Conservation (phyloP, 116 monocot species). For the Zostera marina region DNA sequence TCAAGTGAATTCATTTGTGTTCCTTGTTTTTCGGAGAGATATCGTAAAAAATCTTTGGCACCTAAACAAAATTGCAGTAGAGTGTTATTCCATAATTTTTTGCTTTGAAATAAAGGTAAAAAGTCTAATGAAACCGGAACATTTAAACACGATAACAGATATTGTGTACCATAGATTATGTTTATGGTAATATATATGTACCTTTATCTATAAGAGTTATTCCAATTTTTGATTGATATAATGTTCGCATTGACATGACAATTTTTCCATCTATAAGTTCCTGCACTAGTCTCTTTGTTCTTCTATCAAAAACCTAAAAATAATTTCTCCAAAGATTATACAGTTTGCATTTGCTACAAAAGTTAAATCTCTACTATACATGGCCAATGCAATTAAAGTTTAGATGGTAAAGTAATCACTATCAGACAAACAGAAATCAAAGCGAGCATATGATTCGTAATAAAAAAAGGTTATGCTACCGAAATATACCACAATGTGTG, state of each 20-base stretch:
- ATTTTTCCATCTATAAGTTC: slow-evolving; percentile 89
- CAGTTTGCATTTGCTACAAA: not conserved
- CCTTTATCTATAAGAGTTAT: slow-evolving; percentile 77
- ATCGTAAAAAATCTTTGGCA: slow-evolving; percentile 54
- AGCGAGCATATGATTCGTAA: not conserved
- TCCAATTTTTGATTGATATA: slow-evolving; percentile 96
- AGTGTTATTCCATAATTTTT: not conserved
- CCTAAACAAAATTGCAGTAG: slow-evolving; percentile 28
- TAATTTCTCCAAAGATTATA: not conserved
- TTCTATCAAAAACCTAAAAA: slow-evolving; percentile 74
- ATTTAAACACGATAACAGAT: too few relatives aligned
- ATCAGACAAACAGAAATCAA: not conserved
- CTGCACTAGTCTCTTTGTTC: slow-evolving; percentile 79
- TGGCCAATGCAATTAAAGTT: not conserved
- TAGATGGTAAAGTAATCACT: not conserved
- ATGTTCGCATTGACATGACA: slow-evolving; percentile 85
- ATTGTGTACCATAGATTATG: too few relatives aligned
- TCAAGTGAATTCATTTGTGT: slow-evolving; percentile 65
- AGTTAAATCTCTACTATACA: not conserved
- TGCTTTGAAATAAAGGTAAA: not conserved
- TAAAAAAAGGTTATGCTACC: slow-evolving; percentile 2
- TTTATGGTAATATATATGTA: slow-evolving; percentile 3
- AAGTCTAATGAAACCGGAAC: not conserved
- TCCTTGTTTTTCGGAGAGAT: slow-evolving; percentile 86
- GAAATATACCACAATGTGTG: slow-evolving; percentile 70